Evolutionary conservation across 75 land plant genomes (phyloP), one percentile per base, ranked within the genome.

Genomic region (Chamaecyparis obtusa): DNA sequence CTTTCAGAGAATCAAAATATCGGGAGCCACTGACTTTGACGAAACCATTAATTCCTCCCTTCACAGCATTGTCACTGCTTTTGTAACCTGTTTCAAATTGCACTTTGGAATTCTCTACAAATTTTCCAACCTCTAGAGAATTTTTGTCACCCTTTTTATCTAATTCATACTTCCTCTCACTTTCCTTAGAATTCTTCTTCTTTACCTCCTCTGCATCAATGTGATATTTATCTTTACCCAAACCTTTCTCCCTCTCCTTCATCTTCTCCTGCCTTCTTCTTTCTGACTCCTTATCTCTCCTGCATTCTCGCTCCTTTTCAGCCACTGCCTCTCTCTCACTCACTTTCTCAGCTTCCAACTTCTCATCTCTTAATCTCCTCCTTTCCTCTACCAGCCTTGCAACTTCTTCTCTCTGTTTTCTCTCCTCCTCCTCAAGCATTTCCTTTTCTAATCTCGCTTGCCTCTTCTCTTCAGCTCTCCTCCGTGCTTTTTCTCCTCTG

Each of bases 391-490:
- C 98, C 83, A 97, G 84, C 80, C 95, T 93, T 15, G 96, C 98
- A 51, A 96, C 96, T 87, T 97, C 99, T 86, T 96, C 98, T 81
- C 99, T 90, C 83, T 97, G 98, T 85, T 95, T 95, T 67, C 96
- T 93, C 87, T 97, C 99, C 86, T 97, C 99, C 69, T 94, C 99
- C 83, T 97, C 99, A 89, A 93, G 84, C 85, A 93, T 92, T 89
- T 97, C 98, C 88, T 89, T 96, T 78, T 96, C 99, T 86, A 97
- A 57, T 79, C 96, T 92, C 67, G 99, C 99, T 67, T 92, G 99
- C 85, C 99, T 91, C 91, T 93, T 96, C 93, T 97, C 99, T 80
- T 97, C 95, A 41, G 99, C 99, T 87, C 92, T 97, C 86, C 98
- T 92, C 51, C 95, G 90, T 5, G 99, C 98, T 85, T 96, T 97